phyloP scores from a whole-genome alignment of 441 rosid genomes.

The Hypseocharis bilobata region DNA sequence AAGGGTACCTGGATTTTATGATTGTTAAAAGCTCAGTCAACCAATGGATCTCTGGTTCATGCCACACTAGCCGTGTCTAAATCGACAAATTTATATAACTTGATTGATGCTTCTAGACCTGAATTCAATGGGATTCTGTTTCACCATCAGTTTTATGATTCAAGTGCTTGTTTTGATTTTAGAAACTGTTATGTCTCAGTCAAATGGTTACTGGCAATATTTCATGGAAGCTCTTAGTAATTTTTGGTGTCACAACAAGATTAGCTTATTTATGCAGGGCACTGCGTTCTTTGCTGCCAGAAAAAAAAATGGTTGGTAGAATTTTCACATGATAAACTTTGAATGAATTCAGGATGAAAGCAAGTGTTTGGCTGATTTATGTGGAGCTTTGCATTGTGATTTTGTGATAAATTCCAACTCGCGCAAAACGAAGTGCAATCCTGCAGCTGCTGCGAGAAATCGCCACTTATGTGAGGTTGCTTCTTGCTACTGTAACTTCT shows the following conservation, averaged over 20 bases:
- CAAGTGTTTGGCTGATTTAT: constrained; percentile 85
- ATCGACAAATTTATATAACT: neutral
- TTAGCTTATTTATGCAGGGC: neutral
- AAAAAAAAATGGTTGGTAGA: constrained; percentile 8
- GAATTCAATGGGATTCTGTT: neutral
- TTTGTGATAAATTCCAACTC: constrained; percentile 50
- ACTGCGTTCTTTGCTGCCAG: neutral
- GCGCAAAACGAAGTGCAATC: constrained; percentile 67
- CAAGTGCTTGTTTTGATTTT: no score
- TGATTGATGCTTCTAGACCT: neutral
- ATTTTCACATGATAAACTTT: constrained; percentile 17
- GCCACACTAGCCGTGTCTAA: neutral
- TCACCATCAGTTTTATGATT: neutral
- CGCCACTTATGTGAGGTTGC: constrained; percentile 87
- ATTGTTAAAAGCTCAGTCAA: neutral
- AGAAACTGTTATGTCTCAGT: neutral
- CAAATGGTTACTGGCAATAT: neutral
- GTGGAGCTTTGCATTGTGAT: constrained; percentile 96
- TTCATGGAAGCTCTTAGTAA: neutral
- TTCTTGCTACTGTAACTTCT: constrained; percentile 14
- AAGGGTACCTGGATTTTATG: neutral
- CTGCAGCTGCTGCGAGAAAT: constrained; percentile 73
- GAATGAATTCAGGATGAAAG: constrained; percentile 46
- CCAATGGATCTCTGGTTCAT: neutral
- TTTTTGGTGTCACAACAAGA: neutral